These are phyloP conservation scores for Pseudoscleropodium purum DNA, from an alignment of 225 moss, liverwort and hornwort genomes.

Conservation along the genomic window DNA sequence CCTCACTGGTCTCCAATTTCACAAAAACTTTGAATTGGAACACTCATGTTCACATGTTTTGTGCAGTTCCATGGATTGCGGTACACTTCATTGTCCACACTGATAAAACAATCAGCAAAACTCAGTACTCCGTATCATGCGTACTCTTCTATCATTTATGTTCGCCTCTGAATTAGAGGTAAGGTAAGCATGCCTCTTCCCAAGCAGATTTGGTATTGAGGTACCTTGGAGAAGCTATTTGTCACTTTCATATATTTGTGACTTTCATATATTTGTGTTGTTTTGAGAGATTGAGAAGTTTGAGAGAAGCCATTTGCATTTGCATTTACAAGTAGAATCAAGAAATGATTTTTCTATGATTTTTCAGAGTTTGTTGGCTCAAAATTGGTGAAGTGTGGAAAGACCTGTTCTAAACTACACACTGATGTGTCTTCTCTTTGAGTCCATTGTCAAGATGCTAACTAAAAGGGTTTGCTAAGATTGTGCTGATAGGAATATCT, in stretches of 20 bases:
- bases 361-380: not conserved
- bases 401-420: not conserved
- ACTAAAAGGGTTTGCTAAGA: not conserved
- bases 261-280: not conserved
- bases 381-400: accelerated
- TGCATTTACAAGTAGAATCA: not conserved
- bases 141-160: not conserved
- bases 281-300: not conserved
- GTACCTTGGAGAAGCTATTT: not conserved
- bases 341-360: not conserved
- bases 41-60: not conserved
- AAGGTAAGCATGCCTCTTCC: not conserved
- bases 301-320: not conserved
- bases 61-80: not conserved
- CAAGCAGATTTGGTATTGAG: not conserved
- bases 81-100: not conserved
- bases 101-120: not conserved
- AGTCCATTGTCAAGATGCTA: not conserved
- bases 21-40: not conserved
- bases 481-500: not conserved
- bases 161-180: not conserved
- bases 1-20: not conserved
- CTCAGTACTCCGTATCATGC: not conserved
- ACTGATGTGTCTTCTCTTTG: accelerated
- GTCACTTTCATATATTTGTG: not conserved